phyloP scores from a whole-genome alignment of 2,329 filamentous ascomycete species.

The Kalmusia sp. region DNA sequence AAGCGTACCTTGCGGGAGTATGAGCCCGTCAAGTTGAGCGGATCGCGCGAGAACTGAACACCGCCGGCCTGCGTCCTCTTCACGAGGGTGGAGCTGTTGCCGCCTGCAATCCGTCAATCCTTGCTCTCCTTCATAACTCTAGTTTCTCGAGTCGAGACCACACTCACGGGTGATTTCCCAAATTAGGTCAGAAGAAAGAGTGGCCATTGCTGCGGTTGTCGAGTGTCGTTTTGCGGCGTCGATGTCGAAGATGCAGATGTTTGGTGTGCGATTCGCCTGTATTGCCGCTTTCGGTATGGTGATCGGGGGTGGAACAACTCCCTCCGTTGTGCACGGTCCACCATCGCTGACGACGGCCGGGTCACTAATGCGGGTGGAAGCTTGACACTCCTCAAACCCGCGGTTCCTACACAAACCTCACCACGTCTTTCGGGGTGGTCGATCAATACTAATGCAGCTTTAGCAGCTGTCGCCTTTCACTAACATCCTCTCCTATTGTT shows the following conservation, averaged over 20 bases:
- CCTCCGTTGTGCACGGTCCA: conserved; percentile 17
- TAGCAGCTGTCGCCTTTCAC: neutral
- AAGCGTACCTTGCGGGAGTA: conserved; percentile 82
- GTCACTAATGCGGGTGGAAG: neutral
- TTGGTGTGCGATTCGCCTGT: conserved; percentile 32
- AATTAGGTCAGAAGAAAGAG: conserved; percentile 87
- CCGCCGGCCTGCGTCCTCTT: conserved; percentile 84
- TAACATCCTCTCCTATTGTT: neutral
- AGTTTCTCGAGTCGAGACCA: conserved; percentile 4
- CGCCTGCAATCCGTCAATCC: conserved; percentile 62
- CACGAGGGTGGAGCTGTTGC: conserved; percentile 88
- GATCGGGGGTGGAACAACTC: conserved; percentile 28
- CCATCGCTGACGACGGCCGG: conserved; percentile 9
- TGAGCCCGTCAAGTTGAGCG: conserved; percentile 90
- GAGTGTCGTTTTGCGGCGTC: conserved; percentile 36
- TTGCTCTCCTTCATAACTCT: conserved; percentile 5
- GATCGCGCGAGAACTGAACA: conserved; percentile 91
- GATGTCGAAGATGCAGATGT: conserved; percentile 18
- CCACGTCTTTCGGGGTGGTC: neutral
- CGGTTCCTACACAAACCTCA: neutral
- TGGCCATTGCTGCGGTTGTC: conserved; percentile 55
- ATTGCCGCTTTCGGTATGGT: conserved; percentile 33
- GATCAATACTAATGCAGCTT: neutral
- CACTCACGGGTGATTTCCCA: conserved; percentile 95
- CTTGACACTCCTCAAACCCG: neutral